Evolutionary conservation across 495 filamentous ascomycete species (phyloP).

Genomic region (Trichoderma reesei): DNA sequence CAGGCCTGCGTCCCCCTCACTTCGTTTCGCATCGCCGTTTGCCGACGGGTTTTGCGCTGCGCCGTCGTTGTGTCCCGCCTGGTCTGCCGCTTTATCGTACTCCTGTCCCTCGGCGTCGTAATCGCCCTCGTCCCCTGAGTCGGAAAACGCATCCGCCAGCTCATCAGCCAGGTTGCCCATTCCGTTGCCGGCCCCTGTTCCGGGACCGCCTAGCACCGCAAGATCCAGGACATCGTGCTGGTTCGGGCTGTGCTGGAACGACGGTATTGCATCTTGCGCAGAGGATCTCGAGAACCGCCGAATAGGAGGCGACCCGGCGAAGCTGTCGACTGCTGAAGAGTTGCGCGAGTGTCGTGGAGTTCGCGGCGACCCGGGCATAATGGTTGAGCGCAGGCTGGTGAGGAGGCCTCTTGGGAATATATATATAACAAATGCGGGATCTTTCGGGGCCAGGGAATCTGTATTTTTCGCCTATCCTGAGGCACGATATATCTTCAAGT

Average conservation of each 20-base stretch:
- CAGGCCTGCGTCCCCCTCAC: constrained; percentile 37
- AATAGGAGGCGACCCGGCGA: not conserved
- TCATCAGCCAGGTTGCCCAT: constrained; percentile 73
- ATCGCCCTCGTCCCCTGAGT: constrained; percentile 41
- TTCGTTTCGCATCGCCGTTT: constrained; percentile 26
- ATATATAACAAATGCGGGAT: not conserved
- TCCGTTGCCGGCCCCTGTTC: constrained; percentile 23
- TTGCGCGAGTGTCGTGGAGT: constrained; percentile 58
- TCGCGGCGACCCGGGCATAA: constrained; percentile 40
- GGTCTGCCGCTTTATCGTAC: constrained; percentile 26
- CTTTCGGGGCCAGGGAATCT: not conserved
- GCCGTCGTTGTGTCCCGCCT: constrained; percentile 19
- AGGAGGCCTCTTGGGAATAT: not conserved
- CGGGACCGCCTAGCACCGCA: constrained; percentile 37
- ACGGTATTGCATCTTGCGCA: constrained; percentile 51
- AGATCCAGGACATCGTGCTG: constrained; percentile 36
- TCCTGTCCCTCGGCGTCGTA: constrained; percentile 50
- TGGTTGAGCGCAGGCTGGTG: not conserved
- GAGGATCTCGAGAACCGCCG: constrained; percentile 35
- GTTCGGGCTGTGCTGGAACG: constrained; percentile 44
- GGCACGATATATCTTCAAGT: not conserved
- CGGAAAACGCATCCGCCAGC: constrained; percentile 50
- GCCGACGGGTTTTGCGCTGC: constrained; percentile 12
- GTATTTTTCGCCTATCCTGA: not conserved
- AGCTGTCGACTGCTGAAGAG: constrained; percentile 42